phyloP scores from a whole-genome alignment of 176 grass and related monocot genomes.

The Oryza meridionalis region DNA sequence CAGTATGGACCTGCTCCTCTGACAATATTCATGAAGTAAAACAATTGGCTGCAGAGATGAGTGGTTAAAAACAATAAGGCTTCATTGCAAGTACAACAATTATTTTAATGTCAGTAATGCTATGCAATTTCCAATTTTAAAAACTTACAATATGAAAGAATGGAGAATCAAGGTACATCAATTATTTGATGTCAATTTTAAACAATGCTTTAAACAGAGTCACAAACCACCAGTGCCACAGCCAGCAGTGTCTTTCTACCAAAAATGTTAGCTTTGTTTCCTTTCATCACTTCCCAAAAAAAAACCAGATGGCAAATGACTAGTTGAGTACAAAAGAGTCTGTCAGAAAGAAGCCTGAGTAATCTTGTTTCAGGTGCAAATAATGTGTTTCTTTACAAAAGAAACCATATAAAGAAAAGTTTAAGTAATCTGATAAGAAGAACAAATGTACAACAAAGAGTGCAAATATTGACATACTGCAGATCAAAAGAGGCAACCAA shows the following conservation, averaged over 20 bases:
- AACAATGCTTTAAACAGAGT: background rate
- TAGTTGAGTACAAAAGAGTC: background rate
- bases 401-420: background rate
- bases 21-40: background rate
- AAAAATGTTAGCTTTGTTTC: background rate
- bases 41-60: background rate
- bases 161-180: background rate
- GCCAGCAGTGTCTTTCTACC: background rate
- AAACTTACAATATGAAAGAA: background rate
- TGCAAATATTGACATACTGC: background rate
- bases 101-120: background rate
- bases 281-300: background rate
- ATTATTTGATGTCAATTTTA: background rate
- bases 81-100: background rate
- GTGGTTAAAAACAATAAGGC: background rate
- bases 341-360: background rate
- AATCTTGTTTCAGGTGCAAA: background rate
- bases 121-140: background rate
- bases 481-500: background rate
- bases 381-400: background rate
- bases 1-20: background rate
- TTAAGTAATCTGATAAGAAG: background rate
- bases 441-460: background rate
- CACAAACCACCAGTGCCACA: background rate
- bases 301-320: background rate